A percentile compares a stretch with the other conserved stretches of the same genome.
phyloP scores from a whole-genome alignment of 352 stramenopile genomes.

The Blastocystis sp. region DNA sequence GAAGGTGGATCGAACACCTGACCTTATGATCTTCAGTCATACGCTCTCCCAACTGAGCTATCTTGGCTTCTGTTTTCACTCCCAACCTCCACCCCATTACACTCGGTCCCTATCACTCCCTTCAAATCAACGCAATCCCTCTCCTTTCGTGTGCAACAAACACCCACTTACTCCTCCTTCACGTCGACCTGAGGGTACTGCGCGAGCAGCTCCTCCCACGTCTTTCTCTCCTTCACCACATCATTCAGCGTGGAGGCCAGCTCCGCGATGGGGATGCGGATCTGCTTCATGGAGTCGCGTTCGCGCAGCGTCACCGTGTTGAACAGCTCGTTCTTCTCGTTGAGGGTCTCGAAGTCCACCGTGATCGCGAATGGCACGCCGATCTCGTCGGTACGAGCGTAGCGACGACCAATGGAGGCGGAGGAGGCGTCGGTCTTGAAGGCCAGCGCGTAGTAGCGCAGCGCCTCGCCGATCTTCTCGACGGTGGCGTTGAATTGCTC shows the following conservation, averaged over 20 bases:
- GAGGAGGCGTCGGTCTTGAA: slow-evolving; percentile 91
- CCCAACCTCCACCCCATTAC: too few species aligned
- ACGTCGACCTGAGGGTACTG: slow-evolving; percentile 17
- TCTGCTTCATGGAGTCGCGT: slow-evolving; percentile 91
- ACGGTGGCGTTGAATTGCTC: slow-evolving; percentile 80
- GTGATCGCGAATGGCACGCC: slow-evolving; percentile 96
- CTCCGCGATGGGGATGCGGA: slow-evolving; percentile 84
- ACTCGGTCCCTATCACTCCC: too few species aligned
- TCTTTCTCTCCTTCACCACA: slow-evolving; percentile 73
- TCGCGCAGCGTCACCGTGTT: slow-evolving; percentile 93
- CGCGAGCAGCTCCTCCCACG: slow-evolving; percentile 5
- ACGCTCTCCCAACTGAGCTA: too few species aligned
- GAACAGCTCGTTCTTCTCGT: slow-evolving; percentile 75
- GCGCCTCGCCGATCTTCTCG: slow-evolving; percentile 78
- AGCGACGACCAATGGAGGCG: slow-evolving; percentile 88
- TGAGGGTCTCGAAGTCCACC: slow-evolving; percentile 93
- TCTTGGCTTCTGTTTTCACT: too few species aligned
- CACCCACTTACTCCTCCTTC: neutral
- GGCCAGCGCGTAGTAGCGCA: slow-evolving; percentile 78
- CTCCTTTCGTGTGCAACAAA: too few species aligned
- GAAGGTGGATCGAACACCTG: too few species aligned
- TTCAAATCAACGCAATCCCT: too few species aligned
- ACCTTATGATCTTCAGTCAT: too few species aligned
- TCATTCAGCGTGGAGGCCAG: slow-evolving; percentile 81
- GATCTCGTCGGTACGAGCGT: slow-evolving; percentile 93